A percentile compares a stretch with the other conserved stretches of the same genome.
Evolutionary conservation across 352 stramenopile genomes (phyloP).

Genomic region (Globisporangium canariense): DNA sequence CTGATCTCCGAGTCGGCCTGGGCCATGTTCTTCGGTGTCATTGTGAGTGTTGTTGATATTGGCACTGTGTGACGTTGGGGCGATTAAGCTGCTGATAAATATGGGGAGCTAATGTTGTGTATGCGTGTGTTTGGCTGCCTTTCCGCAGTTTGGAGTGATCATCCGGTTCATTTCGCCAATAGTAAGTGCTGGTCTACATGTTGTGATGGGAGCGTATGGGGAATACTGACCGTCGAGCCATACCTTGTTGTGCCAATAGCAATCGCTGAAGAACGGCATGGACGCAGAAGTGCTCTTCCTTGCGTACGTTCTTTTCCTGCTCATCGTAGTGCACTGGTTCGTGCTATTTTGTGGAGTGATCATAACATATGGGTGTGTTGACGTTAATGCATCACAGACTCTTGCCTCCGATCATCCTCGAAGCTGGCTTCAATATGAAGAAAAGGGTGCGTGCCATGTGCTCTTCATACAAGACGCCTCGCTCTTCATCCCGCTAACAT

Average conservation of each 20-base stretch:
- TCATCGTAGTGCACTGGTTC: neutral
- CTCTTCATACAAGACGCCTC: neutral
- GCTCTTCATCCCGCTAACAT: neutral
- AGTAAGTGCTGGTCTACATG: conserved; percentile 21
- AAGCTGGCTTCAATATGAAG: conserved; percentile 88
- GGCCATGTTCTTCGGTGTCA: conserved; percentile 81
- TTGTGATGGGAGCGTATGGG: neutral
- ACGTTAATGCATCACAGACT: conserved; percentile 22
- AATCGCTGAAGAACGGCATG: conserved; percentile 79
- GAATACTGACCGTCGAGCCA: neutral
- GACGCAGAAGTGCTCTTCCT: conserved; percentile 85
- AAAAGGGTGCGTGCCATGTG: conserved; percentile 47
- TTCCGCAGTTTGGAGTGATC: conserved; percentile 59
- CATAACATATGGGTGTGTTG: neutral
- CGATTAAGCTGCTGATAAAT: neutral
- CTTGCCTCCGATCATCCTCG: conserved; percentile 81
- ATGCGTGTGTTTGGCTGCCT: neutral
- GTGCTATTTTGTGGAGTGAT: neutral
- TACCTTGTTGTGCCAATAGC: conserved; percentile 25
- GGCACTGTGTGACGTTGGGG: neutral
- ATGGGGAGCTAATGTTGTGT: neutral
- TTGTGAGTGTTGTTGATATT: conserved; percentile 36
- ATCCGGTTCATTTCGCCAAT: conserved; percentile 81
- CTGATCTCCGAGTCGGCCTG: conserved; percentile 81
- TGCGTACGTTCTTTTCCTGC: conserved; percentile 32